phyloP scores from a whole-genome alignment of 208 protist genomes.

The Acanthamoeba healyi region DNA sequence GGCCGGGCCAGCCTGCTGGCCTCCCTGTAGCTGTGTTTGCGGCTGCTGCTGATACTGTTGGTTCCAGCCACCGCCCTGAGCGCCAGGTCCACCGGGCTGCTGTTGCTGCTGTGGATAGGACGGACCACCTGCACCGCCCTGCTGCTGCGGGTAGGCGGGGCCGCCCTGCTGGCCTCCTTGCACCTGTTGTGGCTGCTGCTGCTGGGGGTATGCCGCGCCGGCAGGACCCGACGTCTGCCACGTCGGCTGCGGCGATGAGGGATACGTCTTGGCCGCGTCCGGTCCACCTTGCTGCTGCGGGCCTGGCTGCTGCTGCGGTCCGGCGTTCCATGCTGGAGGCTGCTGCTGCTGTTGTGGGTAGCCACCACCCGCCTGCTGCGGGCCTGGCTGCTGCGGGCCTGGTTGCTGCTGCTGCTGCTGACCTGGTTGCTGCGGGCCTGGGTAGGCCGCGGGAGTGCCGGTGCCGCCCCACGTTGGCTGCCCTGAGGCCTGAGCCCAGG shows the following conservation, averaged over 20 bases:
- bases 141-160: background rate
- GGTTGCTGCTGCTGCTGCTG: too few relatives aligned
- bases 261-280: background rate
- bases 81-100: background rate
- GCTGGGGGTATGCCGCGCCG: background rate
- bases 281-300: background rate
- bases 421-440: too few relatives aligned
- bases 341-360: background rate
- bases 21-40: too few relatives aligned
- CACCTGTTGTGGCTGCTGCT: background rate
- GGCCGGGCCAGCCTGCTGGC: background rate
- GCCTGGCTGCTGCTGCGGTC: background rate
- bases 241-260: background rate
- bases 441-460: too few relatives aligned
- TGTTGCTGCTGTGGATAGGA: background rate
- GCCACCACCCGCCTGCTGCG: background rate
- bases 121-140: too few relatives aligned
- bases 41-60: too few relatives aligned
- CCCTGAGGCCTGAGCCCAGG: too few relatives aligned
- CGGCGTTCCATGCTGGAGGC: background rate
- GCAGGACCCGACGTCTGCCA: background rate
- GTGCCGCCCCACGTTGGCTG: too few relatives aligned
- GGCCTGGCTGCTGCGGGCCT: background rate
- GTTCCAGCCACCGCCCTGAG: too few relatives aligned
- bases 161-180: background rate